phyloP scores from a whole-genome alignment of 345 rosid genomes.

The Ricinus communis region DNA sequence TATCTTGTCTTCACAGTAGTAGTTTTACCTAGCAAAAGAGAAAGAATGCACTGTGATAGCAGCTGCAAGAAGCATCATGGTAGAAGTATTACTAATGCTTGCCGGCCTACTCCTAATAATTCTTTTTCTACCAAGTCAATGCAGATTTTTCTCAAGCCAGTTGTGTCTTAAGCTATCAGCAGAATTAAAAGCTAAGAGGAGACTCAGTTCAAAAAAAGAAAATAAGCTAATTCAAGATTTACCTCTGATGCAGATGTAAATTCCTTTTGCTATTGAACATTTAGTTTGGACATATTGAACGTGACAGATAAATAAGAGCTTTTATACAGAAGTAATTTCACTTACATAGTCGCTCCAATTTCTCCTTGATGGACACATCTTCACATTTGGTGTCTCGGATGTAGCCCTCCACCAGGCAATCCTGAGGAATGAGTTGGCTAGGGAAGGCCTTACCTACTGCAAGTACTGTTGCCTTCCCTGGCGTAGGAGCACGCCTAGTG shows the following conservation, averaged over 20 bases:
- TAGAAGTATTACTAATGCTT: background rate
- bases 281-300: too few relatives aligned
- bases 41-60: background rate
- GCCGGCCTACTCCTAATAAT: too few relatives aligned
- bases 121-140: too few relatives aligned
- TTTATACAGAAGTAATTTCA: background rate
- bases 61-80: background rate
- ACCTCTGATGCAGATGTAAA: too few relatives aligned
- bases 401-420: constrained; percentile 83
- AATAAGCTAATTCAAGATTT: too few relatives aligned
- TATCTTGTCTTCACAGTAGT: constrained; percentile 94
- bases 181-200: too few relatives aligned
- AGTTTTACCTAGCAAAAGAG: constrained; percentile 62
- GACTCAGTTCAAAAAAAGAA: too few relatives aligned
- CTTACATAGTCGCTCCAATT: constrained; percentile 86
- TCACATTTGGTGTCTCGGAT: constrained; percentile 78
- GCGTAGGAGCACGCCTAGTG: constrained; percentile 49
- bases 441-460: constrained; percentile 95
- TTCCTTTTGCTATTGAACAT: too few relatives aligned
- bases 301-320: too few relatives aligned
- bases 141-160: too few relatives aligned
- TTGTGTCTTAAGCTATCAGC: too few relatives aligned
- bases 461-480: constrained; percentile 84
- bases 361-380: constrained; percentile 71
- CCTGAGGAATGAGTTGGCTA: constrained; percentile 73